Percentiles rank a stretch among this genome's conserved stretches.
phyloP scores from a whole-genome alignment of 2,329 filamentous ascomycete species.

The Colletotrichum coccodes region DNA sequence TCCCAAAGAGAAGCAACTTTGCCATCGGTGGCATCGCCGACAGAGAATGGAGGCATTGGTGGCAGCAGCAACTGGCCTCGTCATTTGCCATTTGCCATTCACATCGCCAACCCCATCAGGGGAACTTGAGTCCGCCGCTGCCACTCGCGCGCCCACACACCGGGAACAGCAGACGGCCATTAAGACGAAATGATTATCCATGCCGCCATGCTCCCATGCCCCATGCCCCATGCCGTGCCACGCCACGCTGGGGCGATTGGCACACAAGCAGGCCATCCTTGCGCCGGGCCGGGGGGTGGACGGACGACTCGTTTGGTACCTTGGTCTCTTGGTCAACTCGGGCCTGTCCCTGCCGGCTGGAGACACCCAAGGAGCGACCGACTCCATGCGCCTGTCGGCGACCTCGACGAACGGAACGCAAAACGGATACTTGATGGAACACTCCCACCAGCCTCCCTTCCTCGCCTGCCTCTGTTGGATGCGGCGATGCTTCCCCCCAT shows the following conservation, averaged over 20 bases:
- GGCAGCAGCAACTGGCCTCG: not conserved
- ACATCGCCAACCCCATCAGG: not conserved
- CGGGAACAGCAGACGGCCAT: constrained; percentile 3
- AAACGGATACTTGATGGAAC: constrained; percentile 27
- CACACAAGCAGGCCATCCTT: constrained; percentile 21
- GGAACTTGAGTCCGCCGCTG: not conserved
- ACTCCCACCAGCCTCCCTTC: constrained; percentile 21
- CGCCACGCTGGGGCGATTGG: constrained; percentile 28
- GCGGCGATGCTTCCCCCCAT: constrained; percentile 6
- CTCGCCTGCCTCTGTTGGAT: constrained; percentile 8
- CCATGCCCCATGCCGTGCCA: constrained; percentile 26
- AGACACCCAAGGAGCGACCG: constrained; percentile 18
- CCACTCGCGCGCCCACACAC: not conserved
- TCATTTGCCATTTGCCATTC: constrained; percentile 10
- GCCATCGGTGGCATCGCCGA: not conserved
- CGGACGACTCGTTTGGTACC: constrained; percentile 26
- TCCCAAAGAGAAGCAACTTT: not conserved
- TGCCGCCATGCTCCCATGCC: constrained; percentile 13
- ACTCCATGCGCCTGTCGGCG: constrained; percentile 33
- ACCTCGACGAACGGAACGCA: constrained; percentile 32
- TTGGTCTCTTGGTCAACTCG: constrained; percentile 19
- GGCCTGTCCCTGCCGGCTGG: constrained; percentile 30
- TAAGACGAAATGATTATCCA: constrained; percentile 22
- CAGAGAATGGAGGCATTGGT: not conserved
- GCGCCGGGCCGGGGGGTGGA: constrained; percentile 22